Conservation (phyloP, 2,329 filamentous ascomycete genomes). For the Ophiostoma quercus region DNA sequence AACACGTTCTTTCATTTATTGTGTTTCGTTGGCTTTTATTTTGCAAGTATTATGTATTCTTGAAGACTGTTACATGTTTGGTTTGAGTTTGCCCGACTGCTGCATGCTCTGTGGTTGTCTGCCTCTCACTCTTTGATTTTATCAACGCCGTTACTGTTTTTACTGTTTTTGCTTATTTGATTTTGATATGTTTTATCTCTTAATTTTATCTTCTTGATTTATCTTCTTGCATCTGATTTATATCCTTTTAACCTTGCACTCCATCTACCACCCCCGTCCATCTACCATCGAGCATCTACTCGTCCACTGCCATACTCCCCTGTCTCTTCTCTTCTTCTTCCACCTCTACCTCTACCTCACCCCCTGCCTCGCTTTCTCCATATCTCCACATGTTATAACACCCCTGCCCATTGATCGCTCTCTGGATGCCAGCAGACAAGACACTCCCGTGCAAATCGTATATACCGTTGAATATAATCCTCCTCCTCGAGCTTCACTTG, state of each 20-base stretch:
- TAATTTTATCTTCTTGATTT: not conserved
- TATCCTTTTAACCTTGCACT: not conserved
- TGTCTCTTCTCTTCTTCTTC: conserved; percentile 1
- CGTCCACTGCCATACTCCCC: not conserved
- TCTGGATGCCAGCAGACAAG: conserved; percentile 12
- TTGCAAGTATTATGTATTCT: not conserved
- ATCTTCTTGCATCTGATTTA: not conserved
- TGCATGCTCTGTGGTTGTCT: not conserved
- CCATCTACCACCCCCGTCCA: not conserved
- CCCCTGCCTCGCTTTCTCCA: conserved; percentile 13
- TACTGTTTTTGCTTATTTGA: not conserved
- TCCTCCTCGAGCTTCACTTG: not conserved
- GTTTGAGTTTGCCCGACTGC: not conserved
- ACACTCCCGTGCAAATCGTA: not conserved
- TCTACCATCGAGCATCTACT: not conserved
- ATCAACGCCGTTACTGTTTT: not conserved
- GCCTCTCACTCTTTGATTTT: not conserved
- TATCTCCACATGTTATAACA: conserved; percentile 17
- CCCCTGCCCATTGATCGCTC: conserved; percentile 14
- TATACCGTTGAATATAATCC: conserved; percentile 7
- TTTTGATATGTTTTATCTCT: not conserved
- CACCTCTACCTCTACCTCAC: conserved; percentile 14
- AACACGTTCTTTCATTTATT: conserved; percentile 9
- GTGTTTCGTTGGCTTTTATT: conserved; percentile 1
- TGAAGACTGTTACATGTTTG: not conserved